Percentiles rank a stretch among this genome's conserved stretches.
phyloP scores from a whole-genome alignment of 768 basidiomycete species.

The Kwoniella mangroviensis region DNA sequence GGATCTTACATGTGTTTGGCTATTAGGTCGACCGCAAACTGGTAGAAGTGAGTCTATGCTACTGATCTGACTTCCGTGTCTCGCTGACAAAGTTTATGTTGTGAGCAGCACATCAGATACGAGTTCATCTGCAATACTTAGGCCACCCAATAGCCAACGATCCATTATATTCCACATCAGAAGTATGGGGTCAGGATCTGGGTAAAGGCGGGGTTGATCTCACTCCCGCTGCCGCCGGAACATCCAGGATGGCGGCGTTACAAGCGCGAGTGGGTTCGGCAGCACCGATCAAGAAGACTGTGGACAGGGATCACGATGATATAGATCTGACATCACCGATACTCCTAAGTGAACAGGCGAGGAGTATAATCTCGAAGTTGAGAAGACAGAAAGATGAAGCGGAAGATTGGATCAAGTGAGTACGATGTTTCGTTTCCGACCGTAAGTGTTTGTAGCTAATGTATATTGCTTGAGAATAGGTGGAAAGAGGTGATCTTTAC shows the following conservation, averaged over 20 bases:
- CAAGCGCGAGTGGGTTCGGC: slow-evolving; percentile 12
- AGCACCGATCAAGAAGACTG: slow-evolving; percentile 19
- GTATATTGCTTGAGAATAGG: slow-evolving; percentile 22
- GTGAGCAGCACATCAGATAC: slow-evolving; percentile 84
- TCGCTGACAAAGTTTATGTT: slow-evolving; percentile 13
- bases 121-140: slow-evolving; percentile 94
- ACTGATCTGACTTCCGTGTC: neutral
- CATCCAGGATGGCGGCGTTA: slow-evolving; percentile 61
- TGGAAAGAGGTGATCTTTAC: slow-evolving; percentile 58
- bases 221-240: slow-evolving; percentile 70
- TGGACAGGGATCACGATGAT: slow-evolving; percentile 41
- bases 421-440: neutral
- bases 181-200: slow-evolving; percentile 68
- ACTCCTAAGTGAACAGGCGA: slow-evolving; percentile 55
- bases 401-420: slow-evolving; percentile 58
- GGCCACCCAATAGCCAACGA: slow-evolving; percentile 95
- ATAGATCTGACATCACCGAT: slow-evolving; percentile 56
- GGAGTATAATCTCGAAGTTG: slow-evolving; percentile 55
- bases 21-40: slow-evolving; percentile 78
- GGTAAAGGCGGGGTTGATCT: slow-evolving; percentile 83
- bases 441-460: neutral
- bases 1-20: neutral
- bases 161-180: slow-evolving; percentile 77
- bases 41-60: slow-evolving; percentile 76
- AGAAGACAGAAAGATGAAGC: slow-evolving; percentile 56